phyloP scores from a whole-genome alignment of 2,329 filamentous ascomycete genomes.

The Phialophora macrospora region DNA sequence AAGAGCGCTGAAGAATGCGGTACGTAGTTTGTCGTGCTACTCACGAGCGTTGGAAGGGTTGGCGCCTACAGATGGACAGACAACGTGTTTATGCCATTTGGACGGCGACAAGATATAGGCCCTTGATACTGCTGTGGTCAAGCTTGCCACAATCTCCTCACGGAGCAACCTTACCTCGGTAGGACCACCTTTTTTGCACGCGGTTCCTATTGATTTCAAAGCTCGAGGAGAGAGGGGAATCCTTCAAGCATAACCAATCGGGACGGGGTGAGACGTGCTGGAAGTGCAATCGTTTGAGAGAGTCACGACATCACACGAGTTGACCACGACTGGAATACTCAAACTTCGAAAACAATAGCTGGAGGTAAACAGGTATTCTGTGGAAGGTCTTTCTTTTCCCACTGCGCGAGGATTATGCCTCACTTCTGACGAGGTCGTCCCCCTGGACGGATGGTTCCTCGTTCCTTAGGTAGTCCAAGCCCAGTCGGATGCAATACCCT shows the following conservation, averaged over 20 bases:
- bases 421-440: not conserved
- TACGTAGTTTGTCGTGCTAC: not conserved
- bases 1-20: not conserved
- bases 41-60: not conserved
- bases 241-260: not conserved
- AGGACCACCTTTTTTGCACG: not conserved
- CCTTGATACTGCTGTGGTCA: not conserved
- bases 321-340: not conserved
- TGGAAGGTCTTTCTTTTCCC: slow-evolving; percentile 1
- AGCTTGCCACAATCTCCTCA: not conserved
- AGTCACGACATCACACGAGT: not conserved
- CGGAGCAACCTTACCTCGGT: slow-evolving; percentile 1
- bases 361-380: not conserved
- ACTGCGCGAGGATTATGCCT: not conserved
- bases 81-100: not conserved
- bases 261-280: not conserved
- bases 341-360: not conserved
- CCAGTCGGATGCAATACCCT: not conserved
- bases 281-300: not conserved
- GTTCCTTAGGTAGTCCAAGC: slow-evolving; percentile 5
- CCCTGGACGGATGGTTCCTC: not conserved
- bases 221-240: slow-evolving; percentile 6
- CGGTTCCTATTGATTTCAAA: not conserved
- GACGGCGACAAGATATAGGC: not conserved
- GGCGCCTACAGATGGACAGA: not conserved